Conservation (phyloP, 805 yeast genomes). For the Kazachstania africana region DNA sequence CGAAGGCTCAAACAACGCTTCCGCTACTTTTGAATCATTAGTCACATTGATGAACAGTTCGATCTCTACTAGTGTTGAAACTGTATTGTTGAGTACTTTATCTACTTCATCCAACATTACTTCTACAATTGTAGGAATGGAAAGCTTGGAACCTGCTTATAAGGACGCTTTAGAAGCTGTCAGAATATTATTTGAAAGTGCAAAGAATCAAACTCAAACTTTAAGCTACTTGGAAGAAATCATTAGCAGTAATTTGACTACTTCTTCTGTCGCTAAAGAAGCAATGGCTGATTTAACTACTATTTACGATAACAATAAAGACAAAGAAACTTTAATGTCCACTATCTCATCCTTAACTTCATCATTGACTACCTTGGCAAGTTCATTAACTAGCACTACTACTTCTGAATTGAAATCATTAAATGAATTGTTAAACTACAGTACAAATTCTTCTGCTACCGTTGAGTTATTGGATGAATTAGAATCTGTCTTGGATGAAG, state of each 20-base stretch:
- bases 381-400: slow-evolving; percentile 3
- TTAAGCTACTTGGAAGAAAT: slow-evolving; percentile 10
- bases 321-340: slow-evolving; percentile 11
- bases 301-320: slow-evolving; percentile 9
- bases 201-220: slow-evolving; percentile 11
- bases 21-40: slow-evolving; percentile 15
- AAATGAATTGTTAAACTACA: slow-evolving; percentile 11
- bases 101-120: slow-evolving; percentile 2
- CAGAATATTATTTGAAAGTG: slow-evolving; percentile 5
- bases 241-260: slow-evolving; percentile 13
- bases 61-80: slow-evolving; percentile 10
- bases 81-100: slow-evolving; percentile 7
- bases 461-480: slow-evolving; percentile 10
- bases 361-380: slow-evolving; percentile 4
- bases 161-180: slow-evolving; percentile 9
- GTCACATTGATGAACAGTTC: slow-evolving; percentile 12
- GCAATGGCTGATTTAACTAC: slow-evolving; percentile 13
- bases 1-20: slow-evolving; percentile 11
- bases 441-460: slow-evolving; percentile 14
- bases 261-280: slow-evolving; percentile 11
- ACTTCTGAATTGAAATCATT: slow-evolving; percentile 16
- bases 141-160: slow-evolving; percentile 7
- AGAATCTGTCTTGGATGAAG: slow-evolving; percentile 7
- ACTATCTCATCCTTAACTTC: slow-evolving; percentile 11
- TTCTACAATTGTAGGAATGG: slow-evolving; percentile 8